Evolutionary conservation across 2,329 filamentous ascomycete genomes (phyloP).

Genomic region (Thielaviopsis ethacetica): DNA sequence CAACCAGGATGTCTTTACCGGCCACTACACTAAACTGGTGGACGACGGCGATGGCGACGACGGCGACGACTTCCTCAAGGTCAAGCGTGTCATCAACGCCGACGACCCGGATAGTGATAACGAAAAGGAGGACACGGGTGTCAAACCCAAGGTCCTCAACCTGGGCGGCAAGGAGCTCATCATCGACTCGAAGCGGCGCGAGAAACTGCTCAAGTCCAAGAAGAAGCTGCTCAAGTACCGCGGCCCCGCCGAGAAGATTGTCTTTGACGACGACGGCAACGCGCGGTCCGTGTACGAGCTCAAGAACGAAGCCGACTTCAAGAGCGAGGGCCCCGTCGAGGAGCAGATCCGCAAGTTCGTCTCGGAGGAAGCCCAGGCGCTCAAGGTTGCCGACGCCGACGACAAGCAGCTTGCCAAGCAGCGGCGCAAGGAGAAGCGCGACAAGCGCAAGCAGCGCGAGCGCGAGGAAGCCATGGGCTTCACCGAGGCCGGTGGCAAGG

Average conservation of each 20-base stretch:
- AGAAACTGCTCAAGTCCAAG: slow-evolving; percentile 90
- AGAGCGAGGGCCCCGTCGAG: slow-evolving; percentile 55
- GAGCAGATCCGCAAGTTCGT: slow-evolving; percentile 64
- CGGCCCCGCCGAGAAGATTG: slow-evolving; percentile 66
- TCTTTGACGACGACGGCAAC: slow-evolving; percentile 86
- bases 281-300: slow-evolving; percentile 78
- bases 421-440: slow-evolving; percentile 60
- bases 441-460: slow-evolving; percentile 52
- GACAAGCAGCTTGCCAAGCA: slow-evolving; percentile 71
- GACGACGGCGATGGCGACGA: slow-evolving; percentile 38
- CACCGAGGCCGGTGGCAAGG: slow-evolving; percentile 16
- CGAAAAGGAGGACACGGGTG: slow-evolving; percentile 25
- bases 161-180: slow-evolving; percentile 58
- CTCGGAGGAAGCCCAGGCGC: slow-evolving; percentile 54
- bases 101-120: slow-evolving; percentile 42
- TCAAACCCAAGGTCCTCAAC: slow-evolving; percentile 42
- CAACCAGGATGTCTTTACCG: slow-evolving; percentile 90
- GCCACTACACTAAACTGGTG: slow-evolving; percentile 81
- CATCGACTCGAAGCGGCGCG: slow-evolving; percentile 85
- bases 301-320: slow-evolving; percentile 70
- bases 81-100: slow-evolving; percentile 73
- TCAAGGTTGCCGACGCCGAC: slow-evolving; percentile 57
- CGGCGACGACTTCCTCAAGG: slow-evolving; percentile 68
- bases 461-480: slow-evolving; percentile 26
- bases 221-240: slow-evolving; percentile 87